Base-by-base conservation (phyloP, 129 eudicot species). In the Pittosporum tobira region DNA sequence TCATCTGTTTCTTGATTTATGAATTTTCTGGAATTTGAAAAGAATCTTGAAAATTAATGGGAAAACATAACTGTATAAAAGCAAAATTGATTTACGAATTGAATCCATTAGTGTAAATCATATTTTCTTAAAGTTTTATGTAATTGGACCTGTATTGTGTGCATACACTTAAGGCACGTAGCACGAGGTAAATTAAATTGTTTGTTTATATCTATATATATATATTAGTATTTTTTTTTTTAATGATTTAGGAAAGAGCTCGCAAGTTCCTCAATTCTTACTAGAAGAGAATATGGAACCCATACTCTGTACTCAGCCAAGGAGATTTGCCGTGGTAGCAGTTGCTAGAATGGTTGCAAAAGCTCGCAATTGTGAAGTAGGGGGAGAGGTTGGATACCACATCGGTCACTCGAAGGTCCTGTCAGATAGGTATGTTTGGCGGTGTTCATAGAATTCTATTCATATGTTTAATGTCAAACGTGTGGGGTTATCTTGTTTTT, bases 241-340 rank as follows among this genome's bases (percentile, higher is more conserved):
- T 54, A 38, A 48, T 44, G 12, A 16, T 70, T 21, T 27, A 85
- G 98, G 98, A 38, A 90, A 90, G 75, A 90, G 98, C 78, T 90
- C 95, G 3, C 95, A 90, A 70, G 88, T 90, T 70, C 98, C 98
- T 52, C 86, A 82, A 51, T 90, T 85, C 70, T 72, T 90, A 56
- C 81, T 84, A 2, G 98, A 90, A 72, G 89, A 59, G 75, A 78
- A 80, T 51, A 78, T 85, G 38, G 91, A 65, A 71, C 98, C 98
- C 13, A 77, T 90, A 58, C 58, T 85, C 26, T 90, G 98, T 69
- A 90, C 98, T 7, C 98, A 85, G 55, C 98, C 98, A 3, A 76
- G 98, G 60, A 86, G 98, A 67, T 90, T 90, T 64, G 98, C 98
- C 38, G 98, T 90, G 69, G 98, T 90, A 20, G 98, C 98, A 37